Evolutionary conservation across 352 stramenopile genomes (phyloP), one percentile per base, ranked within the genome.

Genomic region (Phytophthora pisi): DNA sequence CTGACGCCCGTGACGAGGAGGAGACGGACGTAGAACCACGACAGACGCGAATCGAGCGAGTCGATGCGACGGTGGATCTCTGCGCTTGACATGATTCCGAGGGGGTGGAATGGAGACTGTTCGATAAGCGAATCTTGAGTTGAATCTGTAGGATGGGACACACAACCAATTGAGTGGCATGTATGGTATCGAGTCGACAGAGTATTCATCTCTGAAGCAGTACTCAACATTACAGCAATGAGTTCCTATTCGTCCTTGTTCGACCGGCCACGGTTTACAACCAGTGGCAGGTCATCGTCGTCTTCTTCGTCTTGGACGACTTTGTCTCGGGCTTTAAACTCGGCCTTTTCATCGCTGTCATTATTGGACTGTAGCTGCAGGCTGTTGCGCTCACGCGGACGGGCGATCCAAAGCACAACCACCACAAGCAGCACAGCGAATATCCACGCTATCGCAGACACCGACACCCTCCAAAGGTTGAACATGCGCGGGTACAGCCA

Each of bases 401-500:
- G 42, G 16, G 57, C 47, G 5, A 59, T 16, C 11, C 36, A 57
- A 34, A 38, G 26, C 1, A 51, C 63, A 20, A 68, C 20, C 1
- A 42, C 18, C 4, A 57, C 47, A 26, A 75, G 36, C 11, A 54
- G 15, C 13, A 23, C 51, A 4, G 51, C 57, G 23, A 75, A 72
- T 4, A 59, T 51, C 63, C 68, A 75, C 15, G 47, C 30, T 16
- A 75, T 51, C 13, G 24, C 18, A n/a, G 68, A 30, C 30, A 75
- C 50, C 43, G 68, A 66, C 64, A 72, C 38, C 8, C 61, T 23
- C 63, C 63, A 75, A 36, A 72, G 42, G 36, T 75, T 62, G n/a
- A 72, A 72, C 57, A 75, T 68, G 23, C 59, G 68, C 23, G 68
- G 68, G 16, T 58, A 77, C 40, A 77, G 40, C 36, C 54, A 69